Conservation (phyloP, 106 monocot species). For the Allium fistulosum region DNA sequence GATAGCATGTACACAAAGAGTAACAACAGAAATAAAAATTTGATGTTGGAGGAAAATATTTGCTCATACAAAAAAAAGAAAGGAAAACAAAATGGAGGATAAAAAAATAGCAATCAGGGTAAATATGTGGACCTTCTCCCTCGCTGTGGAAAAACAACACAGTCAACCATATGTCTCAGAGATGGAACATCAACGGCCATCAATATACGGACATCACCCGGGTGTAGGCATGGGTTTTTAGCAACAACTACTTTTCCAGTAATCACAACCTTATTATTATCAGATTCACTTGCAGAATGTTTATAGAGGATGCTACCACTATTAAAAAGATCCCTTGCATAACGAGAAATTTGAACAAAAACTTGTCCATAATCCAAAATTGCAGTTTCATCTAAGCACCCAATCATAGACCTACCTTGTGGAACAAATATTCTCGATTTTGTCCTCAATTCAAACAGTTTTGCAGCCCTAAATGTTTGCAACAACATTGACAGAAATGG, state of each 20-base stretch:
- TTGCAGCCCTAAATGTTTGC: conserved; percentile 57
- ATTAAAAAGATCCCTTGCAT: conserved; percentile 6
- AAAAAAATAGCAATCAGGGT: neutral
- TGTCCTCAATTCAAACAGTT: conserved; percentile 62
- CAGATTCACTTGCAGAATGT: conserved; percentile 11
- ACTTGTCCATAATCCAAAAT: conserved; percentile 73
- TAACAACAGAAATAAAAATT: too few species aligned
- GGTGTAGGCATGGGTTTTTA: conserved; percentile 94
- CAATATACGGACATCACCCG: conserved; percentile 69
- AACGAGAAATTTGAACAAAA: conserved; percentile 59
- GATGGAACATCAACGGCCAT: conserved; percentile 66
- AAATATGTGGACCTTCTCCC: conserved; percentile 41
- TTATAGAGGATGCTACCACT: neutral
- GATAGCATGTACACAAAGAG: too few species aligned
- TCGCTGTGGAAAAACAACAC: conserved; percentile 88
- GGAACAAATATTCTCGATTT: conserved; percentile 77
- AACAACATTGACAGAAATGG: conserved; percentile 81
- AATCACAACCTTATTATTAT: conserved; percentile 20
- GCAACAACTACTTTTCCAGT: conserved; percentile 65
- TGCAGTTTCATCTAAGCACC: conserved; percentile 86
- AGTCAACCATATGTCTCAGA: conserved; percentile 87
- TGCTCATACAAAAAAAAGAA: neutral
- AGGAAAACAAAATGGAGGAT: neutral
- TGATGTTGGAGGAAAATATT: too few species aligned
- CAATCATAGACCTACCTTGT: conserved; percentile 84